Conservation (phyloP, 2,329 filamentous ascomycete species). For the Nannizzia gypsea region DNA sequence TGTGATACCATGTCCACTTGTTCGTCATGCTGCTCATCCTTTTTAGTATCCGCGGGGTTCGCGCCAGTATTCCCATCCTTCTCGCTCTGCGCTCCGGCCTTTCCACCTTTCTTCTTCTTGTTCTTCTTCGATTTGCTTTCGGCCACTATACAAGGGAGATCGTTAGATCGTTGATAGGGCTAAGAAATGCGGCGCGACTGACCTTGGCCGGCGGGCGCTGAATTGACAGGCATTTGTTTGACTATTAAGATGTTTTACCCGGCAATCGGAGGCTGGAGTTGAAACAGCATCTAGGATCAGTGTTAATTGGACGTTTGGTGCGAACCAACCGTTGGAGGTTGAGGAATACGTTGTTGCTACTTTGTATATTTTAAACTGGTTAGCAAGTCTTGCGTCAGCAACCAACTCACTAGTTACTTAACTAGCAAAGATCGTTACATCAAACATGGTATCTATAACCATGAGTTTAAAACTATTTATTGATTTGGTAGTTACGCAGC, state of each 20-base stretch:
- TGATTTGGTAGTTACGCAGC: too few species aligned
- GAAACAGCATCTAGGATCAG: not conserved
- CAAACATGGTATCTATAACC: too few species aligned
- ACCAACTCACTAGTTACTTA: too few species aligned
- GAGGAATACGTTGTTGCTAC: not conserved
- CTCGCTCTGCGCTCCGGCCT: not conserved
- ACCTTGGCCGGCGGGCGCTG: slow-evolving; percentile 18
- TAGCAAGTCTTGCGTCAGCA: not conserved
- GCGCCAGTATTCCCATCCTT: not conserved
- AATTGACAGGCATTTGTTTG: slow-evolving; percentile 10
- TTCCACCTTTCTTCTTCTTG: slow-evolving; percentile 44
- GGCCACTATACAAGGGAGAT: slow-evolving; percentile 16
- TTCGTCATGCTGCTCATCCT: not conserved
- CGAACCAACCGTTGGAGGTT: not conserved
- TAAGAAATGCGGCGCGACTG: slow-evolving; percentile 7
- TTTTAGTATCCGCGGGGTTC: not conserved
- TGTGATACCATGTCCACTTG: not conserved
- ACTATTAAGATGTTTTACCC: not conserved
- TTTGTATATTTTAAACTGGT: not conserved
- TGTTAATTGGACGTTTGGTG: not conserved
- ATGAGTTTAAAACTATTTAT: too few species aligned
- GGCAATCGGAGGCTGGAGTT: not conserved
- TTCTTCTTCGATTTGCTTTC: slow-evolving; percentile 45
- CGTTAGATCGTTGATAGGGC: not conserved
- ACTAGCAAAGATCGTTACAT: too few species aligned